Conservation (phyloP, 2,329 filamentous ascomycete species). For the Cladosporium oxysporum region DNA sequence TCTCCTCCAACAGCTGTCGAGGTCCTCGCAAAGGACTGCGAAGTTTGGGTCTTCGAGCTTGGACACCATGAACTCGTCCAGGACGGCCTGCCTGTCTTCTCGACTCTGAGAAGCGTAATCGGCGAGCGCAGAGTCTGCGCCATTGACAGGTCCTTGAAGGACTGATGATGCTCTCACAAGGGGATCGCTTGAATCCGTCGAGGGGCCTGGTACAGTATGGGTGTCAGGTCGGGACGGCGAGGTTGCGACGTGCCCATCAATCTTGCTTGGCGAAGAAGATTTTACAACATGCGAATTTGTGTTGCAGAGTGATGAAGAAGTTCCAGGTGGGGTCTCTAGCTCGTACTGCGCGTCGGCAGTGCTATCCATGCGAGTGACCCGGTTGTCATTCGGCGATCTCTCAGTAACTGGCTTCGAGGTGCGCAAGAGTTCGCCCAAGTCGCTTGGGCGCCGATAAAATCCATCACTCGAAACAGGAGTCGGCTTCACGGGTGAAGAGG, state of each 20-base stretch:
- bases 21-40: conserved; percentile 52
- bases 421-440: conserved; percentile 26
- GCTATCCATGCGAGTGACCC: conserved; percentile 28
- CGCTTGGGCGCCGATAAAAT: conserved; percentile 12
- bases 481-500: neutral
- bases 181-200: neutral
- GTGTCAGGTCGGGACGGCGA: neutral
- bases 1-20: conserved; percentile 52
- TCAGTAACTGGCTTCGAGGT: conserved; percentile 19
- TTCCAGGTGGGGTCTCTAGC: conserved; percentile 26
- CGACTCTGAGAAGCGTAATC: conserved; percentile 43
- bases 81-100: conserved; percentile 43
- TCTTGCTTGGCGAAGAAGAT: neutral
- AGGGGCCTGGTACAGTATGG: neutral
- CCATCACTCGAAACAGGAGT: neutral
- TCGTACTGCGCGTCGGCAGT: conserved; percentile 32
- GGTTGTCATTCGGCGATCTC: conserved; percentile 20
- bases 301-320: conserved; percentile 20
- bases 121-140: conserved; percentile 32
- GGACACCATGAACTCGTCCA: conserved; percentile 55
- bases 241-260: neutral
- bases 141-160: neutral
- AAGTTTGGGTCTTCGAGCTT: conserved; percentile 54
- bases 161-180: conserved; percentile 6
- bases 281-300: neutral